Conservation (phyloP, 257 asterid species). For the Dorcoceras hygrometricum region DNA sequence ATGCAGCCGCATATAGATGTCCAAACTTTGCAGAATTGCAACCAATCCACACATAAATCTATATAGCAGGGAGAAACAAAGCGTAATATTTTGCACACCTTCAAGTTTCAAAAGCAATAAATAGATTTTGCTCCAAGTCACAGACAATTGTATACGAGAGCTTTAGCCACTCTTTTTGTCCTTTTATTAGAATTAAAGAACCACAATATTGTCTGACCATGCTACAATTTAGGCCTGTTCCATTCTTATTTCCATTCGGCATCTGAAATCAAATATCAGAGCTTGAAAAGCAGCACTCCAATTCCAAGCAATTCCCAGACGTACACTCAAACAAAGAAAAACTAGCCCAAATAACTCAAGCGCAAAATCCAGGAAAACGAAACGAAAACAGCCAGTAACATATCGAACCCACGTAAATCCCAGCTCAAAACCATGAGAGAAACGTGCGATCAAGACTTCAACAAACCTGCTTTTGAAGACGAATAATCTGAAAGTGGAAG, state of each 20-base stretch:
- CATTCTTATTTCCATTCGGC: background rate
- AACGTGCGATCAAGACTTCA: background rate
- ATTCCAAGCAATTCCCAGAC: background rate
- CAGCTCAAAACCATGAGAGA: background rate
- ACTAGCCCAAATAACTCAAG: slow-evolving; percentile 2
- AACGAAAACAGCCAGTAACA: background rate
- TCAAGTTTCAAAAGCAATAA: background rate
- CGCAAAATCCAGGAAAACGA: slow-evolving; percentile 10
- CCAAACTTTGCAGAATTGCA: slow-evolving; percentile 85
- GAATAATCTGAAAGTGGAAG: slow-evolving; percentile 79
- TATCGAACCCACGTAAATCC: background rate
- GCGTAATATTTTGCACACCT: background rate
- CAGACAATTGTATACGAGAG: background rate
- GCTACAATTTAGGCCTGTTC: background rate
- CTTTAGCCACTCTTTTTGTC: background rate
- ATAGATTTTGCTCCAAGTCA: background rate
- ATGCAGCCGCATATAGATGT: slow-evolving; percentile 83
- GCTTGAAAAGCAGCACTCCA: background rate
- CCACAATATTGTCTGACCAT: background rate
- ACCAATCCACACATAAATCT: slow-evolving; percentile 95
- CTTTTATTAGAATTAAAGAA: background rate
- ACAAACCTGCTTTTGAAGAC: slow-evolving; percentile 77
- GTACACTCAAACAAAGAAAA: background rate
- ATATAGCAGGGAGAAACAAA: slow-evolving; percentile 10
- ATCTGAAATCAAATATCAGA: background rate